A percentile compares a stretch with the other conserved stretches of the same genome.
These are phyloP conservation scores for Epichloe uncinata DNA, from an alignment of 2,329 filamentous ascomycete genomes.

Conservation along the genomic window DNA sequence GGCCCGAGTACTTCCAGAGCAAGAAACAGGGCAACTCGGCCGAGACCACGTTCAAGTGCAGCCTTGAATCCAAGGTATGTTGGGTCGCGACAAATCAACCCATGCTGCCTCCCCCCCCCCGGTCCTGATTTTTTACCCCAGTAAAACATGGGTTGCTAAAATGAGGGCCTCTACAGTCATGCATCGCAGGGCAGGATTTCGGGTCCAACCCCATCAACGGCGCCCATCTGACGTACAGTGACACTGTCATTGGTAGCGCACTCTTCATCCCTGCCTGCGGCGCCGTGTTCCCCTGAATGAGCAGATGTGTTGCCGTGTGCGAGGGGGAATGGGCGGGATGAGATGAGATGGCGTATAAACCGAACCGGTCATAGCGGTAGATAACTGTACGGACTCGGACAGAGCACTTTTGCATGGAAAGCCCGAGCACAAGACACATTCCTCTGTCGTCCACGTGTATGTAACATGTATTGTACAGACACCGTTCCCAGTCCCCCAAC, in stretches of 20 bases:
- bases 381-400: too few species aligned
- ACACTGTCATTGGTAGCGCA: conserved; percentile 1
- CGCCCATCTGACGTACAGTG: conserved; percentile 1
- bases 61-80: neutral
- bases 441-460: too few species aligned
- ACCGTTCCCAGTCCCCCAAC: neutral
- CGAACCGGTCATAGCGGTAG: too few species aligned
- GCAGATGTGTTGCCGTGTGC: too few species aligned
- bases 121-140: too few species aligned
- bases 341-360: too few species aligned
- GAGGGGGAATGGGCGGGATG: too few species aligned
- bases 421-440: too few species aligned
- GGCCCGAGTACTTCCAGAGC: conserved; percentile 2
- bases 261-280: conserved; percentile 1
- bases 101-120: too few species aligned
- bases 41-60: neutral
- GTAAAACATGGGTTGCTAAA: too few species aligned
- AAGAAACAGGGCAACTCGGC: neutral
- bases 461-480: too few species aligned
- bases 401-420: too few species aligned
- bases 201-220: conserved; percentile 2
- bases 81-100: neutral
- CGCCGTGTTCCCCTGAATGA: neutral
- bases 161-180: neutral
- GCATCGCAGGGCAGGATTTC: conserved; percentile 3